Conservation (phyloP, 2,329 filamentous ascomycete species). For the Pseudofabraea citricarpa region DNA sequence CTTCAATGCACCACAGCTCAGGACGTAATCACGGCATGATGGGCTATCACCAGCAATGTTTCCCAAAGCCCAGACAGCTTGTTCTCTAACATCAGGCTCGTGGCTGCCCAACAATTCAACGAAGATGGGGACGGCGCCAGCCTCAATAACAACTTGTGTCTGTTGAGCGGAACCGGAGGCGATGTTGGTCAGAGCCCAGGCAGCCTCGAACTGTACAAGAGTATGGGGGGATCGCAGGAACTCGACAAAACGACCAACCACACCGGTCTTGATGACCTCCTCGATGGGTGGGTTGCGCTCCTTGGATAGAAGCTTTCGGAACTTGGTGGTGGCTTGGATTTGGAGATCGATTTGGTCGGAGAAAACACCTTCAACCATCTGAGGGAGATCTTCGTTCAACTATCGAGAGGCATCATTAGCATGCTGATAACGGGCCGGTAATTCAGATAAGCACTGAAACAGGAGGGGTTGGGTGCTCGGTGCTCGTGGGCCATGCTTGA, state of each 20-base stretch:
- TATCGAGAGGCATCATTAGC: conserved; percentile 34
- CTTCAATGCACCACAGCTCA: conserved; percentile 84
- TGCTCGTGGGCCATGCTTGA: no score
- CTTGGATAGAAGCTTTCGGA: conserved; percentile 96
- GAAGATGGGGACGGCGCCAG: conserved; percentile 96
- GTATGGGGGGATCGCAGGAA: conserved; percentile 98
- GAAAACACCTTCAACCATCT: conserved; percentile 98
- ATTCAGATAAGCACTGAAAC: conserved; percentile 1
- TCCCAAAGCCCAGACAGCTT: conserved; percentile 96
- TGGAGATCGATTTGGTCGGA: conserved; percentile 98
- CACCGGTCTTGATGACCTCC: conserved; percentile 98
- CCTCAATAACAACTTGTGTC: conserved; percentile 98
- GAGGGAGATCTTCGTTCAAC: conserved; percentile 95
- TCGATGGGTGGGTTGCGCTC: conserved; percentile 99
- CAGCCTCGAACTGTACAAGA: conserved; percentile 96
- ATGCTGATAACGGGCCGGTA: conserved; percentile 10
- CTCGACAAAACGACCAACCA: conserved; percentile 95
- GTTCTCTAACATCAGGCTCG: conserved; percentile 95
- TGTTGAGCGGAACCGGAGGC: conserved; percentile 94
- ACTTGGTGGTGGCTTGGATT: conserved; percentile 96
- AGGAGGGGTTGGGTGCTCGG: conserved; percentile 7
- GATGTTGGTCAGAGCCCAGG: conserved; percentile 99
- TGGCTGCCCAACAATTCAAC: conserved; percentile 93
- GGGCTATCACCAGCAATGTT: conserved; percentile 99
- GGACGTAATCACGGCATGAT: conserved; percentile 92